Evolutionary conservation across 805 yeast species (phyloP), one percentile per base, ranked within the genome.

Genomic region (Helenozyma rhizophorensis): DNA sequence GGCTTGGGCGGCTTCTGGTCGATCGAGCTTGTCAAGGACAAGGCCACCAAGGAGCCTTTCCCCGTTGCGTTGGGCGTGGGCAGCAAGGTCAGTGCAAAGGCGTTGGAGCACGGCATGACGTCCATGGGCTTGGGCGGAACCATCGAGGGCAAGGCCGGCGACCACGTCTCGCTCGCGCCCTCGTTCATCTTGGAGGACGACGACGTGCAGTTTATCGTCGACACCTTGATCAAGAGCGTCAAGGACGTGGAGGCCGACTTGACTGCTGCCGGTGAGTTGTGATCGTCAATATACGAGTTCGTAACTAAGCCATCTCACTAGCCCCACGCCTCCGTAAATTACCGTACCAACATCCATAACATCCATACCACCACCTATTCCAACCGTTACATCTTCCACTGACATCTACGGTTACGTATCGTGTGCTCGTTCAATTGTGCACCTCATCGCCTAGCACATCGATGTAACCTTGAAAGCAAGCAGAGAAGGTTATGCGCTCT

Each of bases 1-100:
- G 84, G 84, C 34, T 60, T 74, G 36, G 83, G 83, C 40, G 72
- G 75, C 24, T 78, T 78, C 56, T 65, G 79, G 70, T 62, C 76
- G 4, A 47, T 78, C 28, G 83, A 78, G 53, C 60, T 75, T 32
- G 81, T 76, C 37, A 66, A 73, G 47, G 67, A 77, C 48, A 70
- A 64, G 41, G 53, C 47, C 12, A 69, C 80, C 13, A 76, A 74
- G 45, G 73, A 72, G 50, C 59, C 70, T 9, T 73, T 74, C 39
- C 64, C 58, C 21, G 52, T 60, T 25, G 47, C 50, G 12, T 36
- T 58, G 25, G 55, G 58, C 28, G 54, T 69, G 24, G 73, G 68
- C 21, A 54, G 58, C 31, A 52, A 50, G 42, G 49, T 71, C 25
- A 49, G 56, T 40, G 47, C 54, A 18, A 47, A 45, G 31, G 60